Evolutionary conservation across 2,329 filamentous ascomycete species (phyloP), one percentile per base, ranked within the genome.

Genomic region (Aspergillus sp.): DNA sequence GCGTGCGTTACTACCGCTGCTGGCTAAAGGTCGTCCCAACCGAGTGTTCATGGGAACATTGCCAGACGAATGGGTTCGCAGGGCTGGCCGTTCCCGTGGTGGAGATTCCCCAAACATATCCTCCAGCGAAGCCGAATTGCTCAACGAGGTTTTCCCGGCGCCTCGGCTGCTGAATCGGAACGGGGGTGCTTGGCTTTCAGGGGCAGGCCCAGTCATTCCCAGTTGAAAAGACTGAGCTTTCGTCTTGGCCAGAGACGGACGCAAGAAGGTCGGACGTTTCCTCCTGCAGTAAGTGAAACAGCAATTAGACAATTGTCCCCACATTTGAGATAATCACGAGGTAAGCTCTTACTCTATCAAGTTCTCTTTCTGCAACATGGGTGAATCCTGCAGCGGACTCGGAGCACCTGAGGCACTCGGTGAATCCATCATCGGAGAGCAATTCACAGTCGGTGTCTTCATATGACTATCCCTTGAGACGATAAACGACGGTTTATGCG

Each of bases 81-180:
- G 72, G 28, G 79, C 72, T 46, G 80, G 75, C 48, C 79, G 76
- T 57, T 90, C 83, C 53, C 84, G 84, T 9, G 84, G 82, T 2
- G 90, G 86, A 8, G 88, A 93, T 55, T 85, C 81, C 45, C 83
- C 77, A 64, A 94, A 94, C 73, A 85, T 88, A 63, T 94, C 87
- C 56, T 83, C 81, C 41, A 93, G 68, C 10, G 85, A 86, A 54
- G 88, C 77, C 12, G 78, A 75, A 1, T 82, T 79, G 38, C 80
- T 75, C 42, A 73, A 67, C 7, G 73, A 72, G 33, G 76, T 71
- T 55, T 73, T 76, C 51, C 67, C 69, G 26, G 7, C 8, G 36
- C 12, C 36, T 49, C 71, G 73, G 58, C 71, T 75, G 55, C 83
- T 85, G 61, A 95, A 94, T 56, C 81, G 81, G 70, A 95, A 93